These are phyloP conservation scores for Otatea glauca DNA, from an alignment of 176 grass and related monocot genomes.

Conservation along the genomic window DNA sequence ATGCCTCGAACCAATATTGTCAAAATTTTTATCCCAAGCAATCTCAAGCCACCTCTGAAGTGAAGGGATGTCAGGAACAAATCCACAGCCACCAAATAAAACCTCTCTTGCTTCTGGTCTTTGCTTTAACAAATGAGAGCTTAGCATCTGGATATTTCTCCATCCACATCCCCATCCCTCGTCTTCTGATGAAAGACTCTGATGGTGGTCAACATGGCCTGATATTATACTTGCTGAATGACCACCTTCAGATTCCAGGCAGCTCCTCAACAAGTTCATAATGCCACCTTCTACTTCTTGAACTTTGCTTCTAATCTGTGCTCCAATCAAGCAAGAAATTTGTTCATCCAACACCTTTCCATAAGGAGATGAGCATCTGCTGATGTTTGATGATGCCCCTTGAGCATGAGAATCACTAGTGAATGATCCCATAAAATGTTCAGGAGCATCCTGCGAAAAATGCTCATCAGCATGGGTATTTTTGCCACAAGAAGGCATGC, in stretches of 20 bases:
- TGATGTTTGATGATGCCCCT: conserved; percentile 56
- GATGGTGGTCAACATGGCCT: conserved; percentile 70
- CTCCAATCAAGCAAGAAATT: conserved; percentile 49
- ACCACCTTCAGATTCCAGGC: conserved; percentile 67
- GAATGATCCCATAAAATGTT: conserved; percentile 5
- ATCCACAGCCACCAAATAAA: conserved; percentile 78
- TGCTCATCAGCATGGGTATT: background rate
- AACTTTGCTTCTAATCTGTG: conserved; percentile 58
- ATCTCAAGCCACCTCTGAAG: conserved; percentile 96
- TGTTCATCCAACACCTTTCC: conserved; percentile 42
- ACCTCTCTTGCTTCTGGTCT: conserved; percentile 59
- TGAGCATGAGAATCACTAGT: conserved; percentile 31
- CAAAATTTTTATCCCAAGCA: conserved; percentile 81
- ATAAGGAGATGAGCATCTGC: background rate
- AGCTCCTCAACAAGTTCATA: conserved; percentile 61
- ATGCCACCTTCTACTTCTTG: conserved; percentile 68
- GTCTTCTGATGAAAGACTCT: conserved; percentile 76
- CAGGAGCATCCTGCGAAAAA: conserved; percentile 54
- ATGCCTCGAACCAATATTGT: conserved; percentile 58
- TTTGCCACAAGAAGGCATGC: background rate
- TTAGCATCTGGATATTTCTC: conserved; percentile 95
- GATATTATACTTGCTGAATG: conserved; percentile 67
- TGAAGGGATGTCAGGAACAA: conserved; percentile 89
- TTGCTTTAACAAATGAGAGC: conserved; percentile 74
- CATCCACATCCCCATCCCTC: conserved; percentile 96